These are phyloP conservation scores for Aspergillus heteromorphus DNA, from an alignment of 495 filamentous ascomycete genomes.

Conservation along the genomic window DNA sequence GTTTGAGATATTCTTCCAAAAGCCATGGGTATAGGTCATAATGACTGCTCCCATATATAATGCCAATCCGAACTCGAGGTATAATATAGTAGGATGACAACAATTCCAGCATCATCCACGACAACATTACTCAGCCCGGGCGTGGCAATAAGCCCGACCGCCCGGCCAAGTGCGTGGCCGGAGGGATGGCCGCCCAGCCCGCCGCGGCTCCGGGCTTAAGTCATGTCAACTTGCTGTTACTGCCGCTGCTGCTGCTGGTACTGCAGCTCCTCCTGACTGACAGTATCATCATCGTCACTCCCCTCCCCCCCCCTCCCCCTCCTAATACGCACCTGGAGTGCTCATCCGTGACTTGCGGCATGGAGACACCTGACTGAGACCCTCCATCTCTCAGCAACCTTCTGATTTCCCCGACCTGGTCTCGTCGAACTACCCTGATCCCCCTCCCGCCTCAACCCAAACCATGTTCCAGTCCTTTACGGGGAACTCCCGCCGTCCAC, in stretches of 20 bases:
- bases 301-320: neutral
- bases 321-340: neutral
- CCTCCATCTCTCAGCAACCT: constrained; percentile 13
- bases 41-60: no score
- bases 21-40: no score
- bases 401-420: neutral
- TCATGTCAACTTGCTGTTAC: neutral
- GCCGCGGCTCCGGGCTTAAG: neutral
- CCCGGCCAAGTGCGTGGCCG: neutral
- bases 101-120: neutral
- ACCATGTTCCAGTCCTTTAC: constrained; percentile 88
- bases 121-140: no score
- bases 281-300: neutral
- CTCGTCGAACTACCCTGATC: neutral
- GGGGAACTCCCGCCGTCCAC: constrained; percentile 74
- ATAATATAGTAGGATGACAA: no score
- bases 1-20: no score
- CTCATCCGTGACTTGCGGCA: constrained; percentile 19
- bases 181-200: neutral
- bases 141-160: neutral
- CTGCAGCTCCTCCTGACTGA: neutral
- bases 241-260: no score
- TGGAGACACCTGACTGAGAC: constrained; percentile 20
- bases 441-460: constrained; percentile 11
- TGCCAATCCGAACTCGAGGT: no score